Evolutionary conservation across 148 eudicot genomes (phyloP), one percentile per base, ranked within the genome.

Genomic region (Chenopodium berlandieri): DNA sequence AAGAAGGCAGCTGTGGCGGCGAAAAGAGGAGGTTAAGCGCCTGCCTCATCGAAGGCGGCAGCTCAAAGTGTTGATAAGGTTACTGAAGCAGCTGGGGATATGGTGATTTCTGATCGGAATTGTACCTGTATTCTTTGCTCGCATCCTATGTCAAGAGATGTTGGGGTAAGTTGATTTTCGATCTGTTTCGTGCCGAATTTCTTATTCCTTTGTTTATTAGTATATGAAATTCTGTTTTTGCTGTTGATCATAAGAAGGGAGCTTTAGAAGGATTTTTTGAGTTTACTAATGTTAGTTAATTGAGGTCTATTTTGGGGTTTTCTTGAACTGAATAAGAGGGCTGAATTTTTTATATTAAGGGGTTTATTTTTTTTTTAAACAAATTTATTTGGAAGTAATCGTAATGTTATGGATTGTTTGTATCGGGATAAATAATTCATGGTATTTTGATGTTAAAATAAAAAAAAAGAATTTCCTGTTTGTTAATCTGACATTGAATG

Each of bases 1-100:
- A 96, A 96, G 89, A 96, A 96, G 91, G 99, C 99, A 9, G 99
- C 99, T 0, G 99, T 95, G 0, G 97, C 92, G 2, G 99, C 99
- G 0, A 93, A 93, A 88, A 93, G 99, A 84, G 99, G 97, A 52
- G 93, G 91, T 0, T 93, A 95, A 84, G 84, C 92, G 0, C 85
- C 86, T 0, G 91, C 92, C 1, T 89, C 92, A 3, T 89, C 91
- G 1, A 83, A 88, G 0, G 79, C 94, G 22, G 71, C 77, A 27
- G 83, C 79, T 31, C 52, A 65, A 4, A 78, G 75, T 72, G 89
- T 65, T 13, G 91, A 90, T 76, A 91, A 86, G 50, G 72, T 91
- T 78, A 84, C 94, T 30, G 83, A 86, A 67, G 91, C 83, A 2
- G 87, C 92, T 12, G 87, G 71, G 0, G 85, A 84, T 20, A 83